These are phyloP conservation scores for Oryza longistaminata DNA, from an alignment of 176 grass and related monocot species.

Conservation along the genomic window DNA sequence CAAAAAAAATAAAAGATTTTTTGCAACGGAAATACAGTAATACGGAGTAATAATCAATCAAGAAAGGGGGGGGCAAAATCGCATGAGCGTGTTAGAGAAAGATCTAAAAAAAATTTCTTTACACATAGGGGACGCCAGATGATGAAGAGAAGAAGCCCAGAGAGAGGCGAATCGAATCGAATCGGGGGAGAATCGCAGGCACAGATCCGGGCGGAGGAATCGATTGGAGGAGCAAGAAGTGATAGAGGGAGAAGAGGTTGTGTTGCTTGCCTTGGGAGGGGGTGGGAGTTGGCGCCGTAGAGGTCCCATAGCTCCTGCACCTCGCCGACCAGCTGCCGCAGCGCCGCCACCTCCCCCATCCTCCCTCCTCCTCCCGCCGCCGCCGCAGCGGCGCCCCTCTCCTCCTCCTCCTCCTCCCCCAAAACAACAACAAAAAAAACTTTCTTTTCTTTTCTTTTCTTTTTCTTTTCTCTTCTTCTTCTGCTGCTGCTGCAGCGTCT, in stretches of 20 bases:
- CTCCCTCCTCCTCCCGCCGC: slow-evolving; percentile 42
- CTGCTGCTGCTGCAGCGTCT: background rate
- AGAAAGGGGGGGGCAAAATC: background rate
- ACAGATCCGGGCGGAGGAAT: slow-evolving; percentile 32
- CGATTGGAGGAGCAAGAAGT: too few species aligned
- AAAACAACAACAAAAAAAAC: background rate
- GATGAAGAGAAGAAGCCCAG: background rate
- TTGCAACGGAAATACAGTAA: background rate
- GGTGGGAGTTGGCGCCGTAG: slow-evolving; percentile 69
- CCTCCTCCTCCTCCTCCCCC: background rate
- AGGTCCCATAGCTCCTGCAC: slow-evolving; percentile 93
- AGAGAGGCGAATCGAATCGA: background rate
- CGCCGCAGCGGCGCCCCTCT: background rate
- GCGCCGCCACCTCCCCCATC: slow-evolving; percentile 74
- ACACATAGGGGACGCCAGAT: background rate
- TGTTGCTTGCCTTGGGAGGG: slow-evolving; percentile 54
- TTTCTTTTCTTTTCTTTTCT: background rate
- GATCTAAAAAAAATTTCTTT: background rate
- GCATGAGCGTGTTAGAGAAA: background rate
- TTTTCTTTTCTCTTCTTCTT: background rate
- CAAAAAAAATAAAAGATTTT: too few species aligned
- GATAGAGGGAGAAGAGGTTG: background rate
- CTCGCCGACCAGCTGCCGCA: slow-evolving; percentile 87
- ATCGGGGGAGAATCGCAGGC: background rate
- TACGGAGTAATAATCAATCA: background rate